Evolutionary conservation across 2,329 filamentous ascomycete genomes (phyloP), one percentile per base, ranked within the genome.

Genomic region (Sclerotiophoma versabilis): DNA sequence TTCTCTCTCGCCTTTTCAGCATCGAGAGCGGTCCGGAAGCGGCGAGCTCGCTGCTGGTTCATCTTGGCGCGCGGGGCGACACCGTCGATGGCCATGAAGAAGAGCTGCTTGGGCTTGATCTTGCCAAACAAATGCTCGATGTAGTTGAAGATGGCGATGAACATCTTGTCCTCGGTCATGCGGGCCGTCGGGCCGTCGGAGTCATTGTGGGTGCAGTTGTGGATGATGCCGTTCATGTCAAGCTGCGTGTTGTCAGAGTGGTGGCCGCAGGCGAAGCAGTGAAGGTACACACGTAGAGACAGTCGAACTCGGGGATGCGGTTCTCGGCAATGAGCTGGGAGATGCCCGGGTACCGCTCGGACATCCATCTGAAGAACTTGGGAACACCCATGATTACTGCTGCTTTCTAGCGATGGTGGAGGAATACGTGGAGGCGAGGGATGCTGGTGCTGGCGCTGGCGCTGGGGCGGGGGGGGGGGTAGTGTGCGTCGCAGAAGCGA

Each of bases 11-110:
- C 92, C 64, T 86, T 84, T 75, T 99, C 95, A 51, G 86, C 90
- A 71, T 99, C 96, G 44, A 97, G 81, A 33, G 95, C 95, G 20
- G 95, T 98, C 70, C 95, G 87, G 77, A 99, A 99, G 73, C 95
- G 89, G 70, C 95, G 88, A 52, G 95, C 90, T 66, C 95, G 91
- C 79, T 99, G 95, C 77, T 99, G 95, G 76, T 99, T 99, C 95
- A 99, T 99, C 83, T 99, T 99, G 66, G 95, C 95, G 69, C 95
- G 90, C 15, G 95, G 96, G 19, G 95, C 95, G 58, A 99, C 96
- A 69, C 95, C 95, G 71, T 99, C 95, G 62, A 99, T 95, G 44
- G 95, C 96, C 95, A 99, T 99, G 82, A 97, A 99, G 80, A 99
- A 99, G 29, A 99, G 85, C 81, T 97, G 89, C 79, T 96, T 93